These are phyloP conservation scores for Ophiobolus disseminans DNA, from an alignment of 2,329 filamentous ascomycete genomes.

Conservation along the genomic window DNA sequence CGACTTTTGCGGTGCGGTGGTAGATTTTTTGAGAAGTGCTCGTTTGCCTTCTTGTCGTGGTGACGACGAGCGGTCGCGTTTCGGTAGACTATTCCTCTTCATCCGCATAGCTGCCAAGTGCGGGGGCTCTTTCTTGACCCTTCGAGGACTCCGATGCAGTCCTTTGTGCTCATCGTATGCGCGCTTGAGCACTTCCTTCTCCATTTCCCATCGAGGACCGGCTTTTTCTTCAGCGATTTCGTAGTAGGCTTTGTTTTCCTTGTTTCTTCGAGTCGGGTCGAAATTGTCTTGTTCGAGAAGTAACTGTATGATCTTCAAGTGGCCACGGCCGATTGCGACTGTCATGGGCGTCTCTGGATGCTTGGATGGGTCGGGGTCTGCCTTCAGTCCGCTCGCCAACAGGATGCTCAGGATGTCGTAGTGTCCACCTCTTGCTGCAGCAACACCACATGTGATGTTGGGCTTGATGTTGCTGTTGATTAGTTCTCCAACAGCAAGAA, in stretches of 20 bases:
- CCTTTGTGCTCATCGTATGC: conserved; percentile 67
- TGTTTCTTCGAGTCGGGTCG: conserved; percentile 77
- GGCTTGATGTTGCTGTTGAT: conserved; percentile 60
- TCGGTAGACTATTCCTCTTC: conserved; percentile 43
- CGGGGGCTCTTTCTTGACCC: conserved; percentile 44
- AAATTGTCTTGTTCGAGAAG: conserved; percentile 80
- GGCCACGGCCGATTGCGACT: conserved; percentile 87
- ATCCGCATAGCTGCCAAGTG: conserved; percentile 31
- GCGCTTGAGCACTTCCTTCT: conserved; percentile 79
- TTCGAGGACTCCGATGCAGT: conserved; percentile 43
- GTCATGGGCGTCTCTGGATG: conserved; percentile 92
- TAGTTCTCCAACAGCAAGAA: conserved; percentile 56
- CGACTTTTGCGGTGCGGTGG: conserved; percentile 39
- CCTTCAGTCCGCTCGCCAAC: conserved; percentile 56
- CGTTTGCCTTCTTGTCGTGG: conserved; percentile 41
- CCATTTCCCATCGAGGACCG: conserved; percentile 89
- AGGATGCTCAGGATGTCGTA: conserved; percentile 82
- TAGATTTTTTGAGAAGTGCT: conserved; percentile 30
- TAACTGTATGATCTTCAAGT: conserved; percentile 82
- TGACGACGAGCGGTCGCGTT: conserved; percentile 44
- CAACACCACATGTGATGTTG: conserved; percentile 87
- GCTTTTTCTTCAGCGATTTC: conserved; percentile 84
- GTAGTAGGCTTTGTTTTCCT: conserved; percentile 80
- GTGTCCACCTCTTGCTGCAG: conserved; percentile 90
- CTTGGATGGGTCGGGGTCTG: conserved; percentile 70